Percentiles rank a stretch among this genome's conserved stretches.
Conservation (phyloP, 2,329 filamentous ascomycete genomes). For the Pseudogymnoascus sp. region DNA sequence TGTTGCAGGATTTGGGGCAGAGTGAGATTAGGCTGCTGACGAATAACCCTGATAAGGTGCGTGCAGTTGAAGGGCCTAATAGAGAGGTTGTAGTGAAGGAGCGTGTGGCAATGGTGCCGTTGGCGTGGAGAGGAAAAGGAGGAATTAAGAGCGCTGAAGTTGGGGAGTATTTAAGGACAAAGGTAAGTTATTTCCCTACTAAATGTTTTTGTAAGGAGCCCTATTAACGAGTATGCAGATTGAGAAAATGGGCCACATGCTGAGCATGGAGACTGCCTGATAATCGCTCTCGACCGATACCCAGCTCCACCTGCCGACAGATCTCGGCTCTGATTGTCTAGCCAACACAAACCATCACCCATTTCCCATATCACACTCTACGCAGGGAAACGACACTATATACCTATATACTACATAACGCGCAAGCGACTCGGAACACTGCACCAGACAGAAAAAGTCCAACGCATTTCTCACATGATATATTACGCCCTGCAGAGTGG, state of each 20-base stretch:
- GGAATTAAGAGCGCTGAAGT: conserved; percentile 85
- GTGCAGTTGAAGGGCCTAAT: conserved; percentile 86
- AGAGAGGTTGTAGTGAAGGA: conserved; percentile 83
- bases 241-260: conserved; percentile 80
- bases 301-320: background rate
- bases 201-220: background rate
- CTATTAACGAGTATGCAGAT: conserved; percentile 46
- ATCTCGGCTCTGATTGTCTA: background rate
- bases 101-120: conserved; percentile 87
- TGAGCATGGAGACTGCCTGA: conserved; percentile 27
- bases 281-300: background rate
- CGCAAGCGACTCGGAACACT: background rate
- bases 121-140: conserved; percentile 81
- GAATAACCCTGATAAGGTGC: conserved; percentile 96
- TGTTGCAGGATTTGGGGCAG: conserved; percentile 80
- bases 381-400: background rate
- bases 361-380: background rate
- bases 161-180: conserved; percentile 88
- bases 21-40: conserved; percentile 75
- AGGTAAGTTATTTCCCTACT: conserved; percentile 51
- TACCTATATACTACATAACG: background rate
- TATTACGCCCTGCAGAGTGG: background rate
- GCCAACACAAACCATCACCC: background rate
- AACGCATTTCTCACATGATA: background rate
- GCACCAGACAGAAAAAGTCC: background rate